phyloP scores from a whole-genome alignment of 805 yeast species.

The Starmerella vaccinii region DNA sequence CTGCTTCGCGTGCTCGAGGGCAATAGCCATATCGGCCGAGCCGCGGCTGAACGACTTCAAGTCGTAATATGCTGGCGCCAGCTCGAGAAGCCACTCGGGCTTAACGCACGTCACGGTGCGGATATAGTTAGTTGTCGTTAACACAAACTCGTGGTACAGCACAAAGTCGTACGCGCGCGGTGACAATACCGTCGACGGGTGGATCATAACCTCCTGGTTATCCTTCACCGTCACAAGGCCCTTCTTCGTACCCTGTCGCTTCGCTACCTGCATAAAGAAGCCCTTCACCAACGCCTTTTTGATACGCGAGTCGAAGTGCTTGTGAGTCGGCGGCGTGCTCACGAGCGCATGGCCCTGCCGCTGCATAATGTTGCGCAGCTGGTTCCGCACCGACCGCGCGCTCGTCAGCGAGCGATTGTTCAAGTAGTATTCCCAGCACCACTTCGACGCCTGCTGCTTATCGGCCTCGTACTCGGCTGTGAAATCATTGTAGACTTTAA shows the following conservation, averaged over 20 bases:
- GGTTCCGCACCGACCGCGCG: slow-evolving; percentile 80
- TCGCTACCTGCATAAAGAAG: slow-evolving; percentile 96
- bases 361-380: slow-evolving; percentile 74
- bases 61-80: slow-evolving; percentile 64
- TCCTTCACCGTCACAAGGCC: slow-evolving; percentile 90
- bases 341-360: slow-evolving; percentile 62
- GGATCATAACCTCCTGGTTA: slow-evolving; percentile 88
- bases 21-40: slow-evolving; percentile 61
- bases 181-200: slow-evolving; percentile 76
- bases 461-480: slow-evolving; percentile 26
- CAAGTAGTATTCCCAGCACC: slow-evolving; percentile 88
- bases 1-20: slow-evolving; percentile 48
- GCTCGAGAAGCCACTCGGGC: slow-evolving; percentile 85
- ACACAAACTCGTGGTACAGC: slow-evolving; percentile 86
- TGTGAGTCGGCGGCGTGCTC: slow-evolving; percentile 57
- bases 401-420: slow-evolving; percentile 73
- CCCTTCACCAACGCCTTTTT: slow-evolving; percentile 85
- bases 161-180: slow-evolving; percentile 90
- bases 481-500: slow-evolving; percentile 82
- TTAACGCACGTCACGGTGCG: slow-evolving; percentile 84
- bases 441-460: slow-evolving; percentile 37
- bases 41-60: slow-evolving; percentile 55
- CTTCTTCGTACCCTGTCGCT: slow-evolving; percentile 54
- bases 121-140: slow-evolving; percentile 86
- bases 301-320: slow-evolving; percentile 61